Evolutionary conservation across 352 stramenopile species (phyloP), one percentile per base, ranked within the genome.

Genomic region (Globisporangium spiculum): DNA sequence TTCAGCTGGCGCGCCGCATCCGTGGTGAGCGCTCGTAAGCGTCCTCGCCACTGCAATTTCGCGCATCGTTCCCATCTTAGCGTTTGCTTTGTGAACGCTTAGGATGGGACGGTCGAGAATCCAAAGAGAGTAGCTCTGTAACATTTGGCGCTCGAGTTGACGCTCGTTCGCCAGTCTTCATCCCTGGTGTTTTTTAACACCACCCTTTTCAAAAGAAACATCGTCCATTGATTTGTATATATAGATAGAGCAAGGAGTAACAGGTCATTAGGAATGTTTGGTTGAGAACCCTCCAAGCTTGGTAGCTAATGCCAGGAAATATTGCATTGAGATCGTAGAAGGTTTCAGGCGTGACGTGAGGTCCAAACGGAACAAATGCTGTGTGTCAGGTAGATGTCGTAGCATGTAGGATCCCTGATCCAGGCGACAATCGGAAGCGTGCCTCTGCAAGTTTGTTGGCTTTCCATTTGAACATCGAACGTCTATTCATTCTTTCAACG

Each of bases 1-100:
- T 98, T 54, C 94, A 98, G 80, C 81, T 98, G 18, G 94, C 93
- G 27, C 91, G 91, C 50, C 88, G 93, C 75, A 97, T 98, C 72
- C 89, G 94, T 65, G 94, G 94, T 46, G 92, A 98, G 75, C 85
- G 87, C 67, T 89, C 82, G 65, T 94, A 91, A 84, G 48, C 22
- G 67, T 52, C 87, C 81, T 10, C 95, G 94, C 80, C 82, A 93
- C 34, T 84, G 14, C 12, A 91, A 18, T 79, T 80, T 59, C 71
- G 72, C 77, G 77, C 58, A 70, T 57, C 50, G 30, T 55, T 34
- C 27, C 67, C 55, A 4, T 54, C 44, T 69, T 24, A 46, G 27
- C 12, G 30, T 10, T 60, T 52, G 14, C 44, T 5, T 32, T 30
- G 32, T 60, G 44, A 52, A n/a, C 30, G 24, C 27, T 27, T 32